Evolutionary conservation across 768 basidiomycete species (phyloP).

Genomic region (Pholiota molesta): DNA sequence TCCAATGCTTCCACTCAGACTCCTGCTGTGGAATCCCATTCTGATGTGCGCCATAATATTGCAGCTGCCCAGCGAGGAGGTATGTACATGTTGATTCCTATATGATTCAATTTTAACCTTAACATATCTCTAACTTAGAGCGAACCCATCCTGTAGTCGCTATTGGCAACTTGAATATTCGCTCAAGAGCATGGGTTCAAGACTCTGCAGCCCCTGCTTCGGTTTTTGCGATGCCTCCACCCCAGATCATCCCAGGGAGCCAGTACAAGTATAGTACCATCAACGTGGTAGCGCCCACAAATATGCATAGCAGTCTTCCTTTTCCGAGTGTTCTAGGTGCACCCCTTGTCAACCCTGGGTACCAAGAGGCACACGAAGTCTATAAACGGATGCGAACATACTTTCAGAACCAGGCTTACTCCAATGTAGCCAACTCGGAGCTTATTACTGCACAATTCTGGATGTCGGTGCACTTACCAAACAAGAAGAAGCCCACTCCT

Average conservation of each 20-base stretch:
- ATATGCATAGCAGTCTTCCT: not conserved
- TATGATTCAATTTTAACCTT: not conserved
- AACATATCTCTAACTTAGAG: too few relatives aligned
- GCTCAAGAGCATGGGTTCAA: too few relatives aligned
- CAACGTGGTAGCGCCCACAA: not conserved
- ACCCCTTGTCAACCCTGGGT: constrained; percentile 11
- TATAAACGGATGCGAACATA: constrained; percentile 8
- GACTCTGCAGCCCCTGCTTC: not conserved
- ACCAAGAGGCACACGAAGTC: constrained; percentile 15
- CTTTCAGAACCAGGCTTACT: constrained; percentile 5
- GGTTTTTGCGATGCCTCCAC: not conserved
- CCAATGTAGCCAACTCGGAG: not conserved
- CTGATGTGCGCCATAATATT: not conserved
- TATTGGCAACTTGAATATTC: not conserved
- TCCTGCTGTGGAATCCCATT: not conserved
- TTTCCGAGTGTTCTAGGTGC: not conserved
- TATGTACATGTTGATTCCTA: not conserved
- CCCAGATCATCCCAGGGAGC: not conserved
- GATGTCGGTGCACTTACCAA: not conserved
- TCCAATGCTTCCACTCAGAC: too few relatives aligned
- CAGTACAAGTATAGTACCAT: not conserved
- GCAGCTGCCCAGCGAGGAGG: constrained; percentile 1
- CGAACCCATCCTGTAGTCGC: not conserved
- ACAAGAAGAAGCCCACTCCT: not conserved
- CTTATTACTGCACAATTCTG: not conserved